These are phyloP conservation scores for Pachyrhizus erosus DNA, from an alignment of 306 rosid species.

Conservation along the genomic window DNA sequence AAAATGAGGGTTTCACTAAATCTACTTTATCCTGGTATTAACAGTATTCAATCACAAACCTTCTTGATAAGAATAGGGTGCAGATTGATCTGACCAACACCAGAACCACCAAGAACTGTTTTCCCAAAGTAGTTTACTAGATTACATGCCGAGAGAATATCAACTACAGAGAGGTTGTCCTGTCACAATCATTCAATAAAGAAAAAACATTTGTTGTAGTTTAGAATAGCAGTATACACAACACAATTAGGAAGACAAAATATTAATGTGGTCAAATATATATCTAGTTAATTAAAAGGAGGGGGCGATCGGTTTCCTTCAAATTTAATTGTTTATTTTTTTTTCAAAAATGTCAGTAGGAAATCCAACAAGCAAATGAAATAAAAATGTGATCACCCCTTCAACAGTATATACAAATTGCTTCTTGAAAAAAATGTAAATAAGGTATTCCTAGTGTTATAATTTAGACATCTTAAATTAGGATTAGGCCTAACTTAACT, in stretches of 20 bases:
- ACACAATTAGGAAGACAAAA: slow-evolving; percentile 14
- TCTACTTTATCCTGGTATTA: slow-evolving; percentile 24
- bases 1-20: background rate
- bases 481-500: background rate
- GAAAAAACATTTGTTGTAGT: slow-evolving; percentile 28
- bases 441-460: background rate
- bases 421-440: slow-evolving; percentile 18
- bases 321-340: background rate
- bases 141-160: slow-evolving; percentile 97
- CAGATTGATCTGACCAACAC: slow-evolving; percentile 93
- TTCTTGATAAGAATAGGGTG: slow-evolving; percentile 92
- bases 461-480: background rate
- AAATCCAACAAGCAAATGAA: slow-evolving; percentile 25
- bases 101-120: slow-evolving; percentile 96
- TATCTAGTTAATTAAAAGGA: slow-evolving; percentile 19
- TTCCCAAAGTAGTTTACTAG: slow-evolving; percentile 98
- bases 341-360: background rate
- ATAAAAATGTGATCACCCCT: slow-evolving; percentile 1
- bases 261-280: slow-evolving; percentile 9
- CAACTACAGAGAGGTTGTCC: slow-evolving; percentile 99
- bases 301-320: background rate
- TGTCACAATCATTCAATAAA: slow-evolving; percentile 57
- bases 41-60: slow-evolving; percentile 60
- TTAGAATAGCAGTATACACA: slow-evolving; percentile 39
- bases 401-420: slow-evolving; percentile 12